Evolutionary conservation across 108 stramenopile genomes (phyloP), one percentile per base, ranked within the genome.

Genomic region (Cyclotella choctawhatcheeana): DNA sequence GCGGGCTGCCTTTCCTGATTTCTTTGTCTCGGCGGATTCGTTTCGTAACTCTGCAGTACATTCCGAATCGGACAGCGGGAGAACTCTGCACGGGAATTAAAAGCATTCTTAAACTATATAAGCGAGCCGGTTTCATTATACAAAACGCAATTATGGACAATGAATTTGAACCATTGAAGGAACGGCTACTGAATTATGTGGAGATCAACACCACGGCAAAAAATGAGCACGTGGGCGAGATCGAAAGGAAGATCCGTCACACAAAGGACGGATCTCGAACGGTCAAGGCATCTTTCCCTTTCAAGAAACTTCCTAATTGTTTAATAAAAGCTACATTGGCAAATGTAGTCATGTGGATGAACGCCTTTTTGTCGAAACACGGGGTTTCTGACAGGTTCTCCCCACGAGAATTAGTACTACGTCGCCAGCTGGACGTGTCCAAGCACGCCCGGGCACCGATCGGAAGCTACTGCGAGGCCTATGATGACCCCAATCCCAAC

Each of bases 1-100:
- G 82, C 48, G 65, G 68, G 18, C 4, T 83, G 10, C 54, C 56
- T 17, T 74, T 79, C 32, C 64, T 84, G 2, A 53, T 77, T 16
- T 74, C 76, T 1, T 55, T 81, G 5, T 68, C 76, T 5, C 58
- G 47, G 5, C 64, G 72, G 25, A 32, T 84, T 2, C 48, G 76
- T 64, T 76, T 82, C 45, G 17, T 79, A 18, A 87, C 83, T 0
- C 63, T 60, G 0, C 62, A 77, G 31, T 47, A 29, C 45, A 43
- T 33, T 13, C 78, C 78, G 5, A 24, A 8, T 21, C 54, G 72
- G 13, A 79, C 40, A 16, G 47, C 74, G 7, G 26, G 22, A 3
- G 63, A 43, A 6, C 31, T 62, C 34, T 64, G 50, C 18, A 30
- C n/a, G 14, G 2, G 21, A 21, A 21, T 66, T 35, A 35, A 63